Percentiles rank a stretch among this genome's conserved stretches.
Conservation (phyloP, 2,329 filamentous ascomycete species). For the Coniochaeta sp. region DNA sequence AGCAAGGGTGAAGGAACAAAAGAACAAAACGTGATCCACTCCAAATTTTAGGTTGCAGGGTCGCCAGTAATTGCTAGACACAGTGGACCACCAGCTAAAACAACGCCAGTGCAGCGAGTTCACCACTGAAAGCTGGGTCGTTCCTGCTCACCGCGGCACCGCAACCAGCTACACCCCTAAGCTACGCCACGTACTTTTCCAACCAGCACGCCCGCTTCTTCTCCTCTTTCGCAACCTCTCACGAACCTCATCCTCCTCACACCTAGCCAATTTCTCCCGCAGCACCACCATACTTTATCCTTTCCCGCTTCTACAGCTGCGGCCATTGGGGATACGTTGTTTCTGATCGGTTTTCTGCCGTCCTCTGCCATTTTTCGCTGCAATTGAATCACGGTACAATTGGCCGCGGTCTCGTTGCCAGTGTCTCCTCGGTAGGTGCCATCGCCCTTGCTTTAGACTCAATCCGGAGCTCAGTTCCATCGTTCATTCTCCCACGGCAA, state of each 20-base stretch:
- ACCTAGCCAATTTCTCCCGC: not conserved
- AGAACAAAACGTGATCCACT: not conserved
- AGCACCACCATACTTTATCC: not conserved
- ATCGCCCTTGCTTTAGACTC: not conserved
- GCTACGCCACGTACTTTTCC: not conserved
- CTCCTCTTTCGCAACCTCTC: constrained; percentile 1
- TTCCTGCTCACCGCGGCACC: not conserved
- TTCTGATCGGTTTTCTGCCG: not conserved
- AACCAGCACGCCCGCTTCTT: not conserved
- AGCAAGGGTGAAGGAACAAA: not conserved
- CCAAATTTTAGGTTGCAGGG: constrained; percentile 1
- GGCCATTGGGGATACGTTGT: not conserved
- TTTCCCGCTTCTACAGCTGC: not conserved
- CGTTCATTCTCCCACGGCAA: not conserved
- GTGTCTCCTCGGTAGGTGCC: not conserved
- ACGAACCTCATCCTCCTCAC: not conserved
- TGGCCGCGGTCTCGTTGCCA: not conserved
- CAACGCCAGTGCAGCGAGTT: not conserved
- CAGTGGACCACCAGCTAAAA: not conserved
- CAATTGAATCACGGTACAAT: not conserved
- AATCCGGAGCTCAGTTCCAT: not conserved
- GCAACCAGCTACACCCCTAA: not conserved
- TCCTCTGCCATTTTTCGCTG: not conserved
- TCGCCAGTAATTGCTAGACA: not conserved
- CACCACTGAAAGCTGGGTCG: not conserved